phyloP scores from a whole-genome alignment of 75 land plant genomes.

The Cupressus sempervirens region DNA sequence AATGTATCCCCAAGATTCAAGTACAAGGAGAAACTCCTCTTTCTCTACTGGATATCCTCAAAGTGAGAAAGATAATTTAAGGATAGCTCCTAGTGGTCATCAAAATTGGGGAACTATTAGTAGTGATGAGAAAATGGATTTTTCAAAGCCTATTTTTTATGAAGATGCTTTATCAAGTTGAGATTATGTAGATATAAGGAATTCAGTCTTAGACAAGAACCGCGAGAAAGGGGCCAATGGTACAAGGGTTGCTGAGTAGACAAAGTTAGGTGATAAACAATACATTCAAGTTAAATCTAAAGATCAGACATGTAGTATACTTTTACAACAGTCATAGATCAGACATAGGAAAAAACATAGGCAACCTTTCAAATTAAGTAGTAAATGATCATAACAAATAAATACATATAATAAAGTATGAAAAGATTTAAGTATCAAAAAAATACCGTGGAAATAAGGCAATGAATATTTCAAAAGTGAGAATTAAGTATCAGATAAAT shows the following conservation, averaged over 20 bases:
- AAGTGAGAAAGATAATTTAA: constrained; percentile 11
- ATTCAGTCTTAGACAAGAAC: not conserved
- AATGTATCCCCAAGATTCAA: not conserved
- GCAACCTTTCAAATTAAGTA: no score
- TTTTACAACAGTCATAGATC: no score
- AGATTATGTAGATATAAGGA: not conserved
- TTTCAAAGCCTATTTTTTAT: constrained; percentile 27
- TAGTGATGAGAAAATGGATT: constrained; percentile 32
- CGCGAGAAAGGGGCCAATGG: constrained; percentile 1
- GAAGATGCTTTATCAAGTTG: constrained; percentile 23
- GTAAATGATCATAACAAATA: no score
- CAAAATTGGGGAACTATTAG: constrained; percentile 42
- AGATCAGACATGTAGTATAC: no score
- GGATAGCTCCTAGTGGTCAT: constrained; percentile 19
- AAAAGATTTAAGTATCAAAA: no score
- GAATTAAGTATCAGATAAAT: no score
- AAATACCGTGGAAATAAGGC: no score
- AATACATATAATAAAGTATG: no score
- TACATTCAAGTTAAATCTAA: not conserved
- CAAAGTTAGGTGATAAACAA: not conserved
- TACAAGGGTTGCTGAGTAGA: not conserved
- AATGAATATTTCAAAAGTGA: no score
- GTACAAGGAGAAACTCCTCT: constrained; percentile 1
- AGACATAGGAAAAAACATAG: no score
- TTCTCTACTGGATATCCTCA: not conserved